Percentiles rank a stretch among this genome's conserved stretches.
Conservation (phyloP, 257 asterid genomes). For the Solanum clarkiae region DNA sequence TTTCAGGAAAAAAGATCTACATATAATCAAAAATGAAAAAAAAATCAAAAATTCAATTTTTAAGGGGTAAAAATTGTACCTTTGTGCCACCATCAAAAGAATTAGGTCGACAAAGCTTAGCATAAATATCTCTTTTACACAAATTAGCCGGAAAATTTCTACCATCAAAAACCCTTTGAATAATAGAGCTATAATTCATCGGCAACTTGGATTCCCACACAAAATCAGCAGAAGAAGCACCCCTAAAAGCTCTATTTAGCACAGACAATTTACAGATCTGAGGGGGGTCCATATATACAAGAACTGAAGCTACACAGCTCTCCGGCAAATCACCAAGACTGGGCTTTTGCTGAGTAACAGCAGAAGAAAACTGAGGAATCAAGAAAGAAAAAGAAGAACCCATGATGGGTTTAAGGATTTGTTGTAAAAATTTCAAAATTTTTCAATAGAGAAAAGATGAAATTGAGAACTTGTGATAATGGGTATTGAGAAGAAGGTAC, state of each 20-base stretch:
- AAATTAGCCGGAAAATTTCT: conserved; percentile 7
- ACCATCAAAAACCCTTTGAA: conserved; percentile 35
- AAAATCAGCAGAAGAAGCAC: conserved; percentile 80
- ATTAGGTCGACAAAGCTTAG: conserved; percentile 40
- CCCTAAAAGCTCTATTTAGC: conserved; percentile 58
- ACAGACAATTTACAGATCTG: conserved; percentile 65
- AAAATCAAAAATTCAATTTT: no score
- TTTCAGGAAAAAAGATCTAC: neutral
- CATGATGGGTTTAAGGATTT: conserved; percentile 13
- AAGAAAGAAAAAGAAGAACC: conserved; percentile 38
- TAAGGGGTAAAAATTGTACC: conserved; percentile 13
- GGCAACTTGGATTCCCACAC: conserved; percentile 84
- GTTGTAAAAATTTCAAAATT: neutral
- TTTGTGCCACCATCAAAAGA: conserved; percentile 48
- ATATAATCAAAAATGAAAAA: no score
- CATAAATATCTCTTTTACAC: conserved; percentile 47
- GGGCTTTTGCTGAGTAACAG: neutral
- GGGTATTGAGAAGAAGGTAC: neutral
- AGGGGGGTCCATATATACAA: conserved; percentile 61
- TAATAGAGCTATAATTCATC: conserved; percentile 41
- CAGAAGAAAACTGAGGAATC: neutral
- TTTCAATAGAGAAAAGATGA: neutral
- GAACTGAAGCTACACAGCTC: conserved; percentile 65
- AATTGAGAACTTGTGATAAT: neutral
- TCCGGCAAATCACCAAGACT: conserved; percentile 72